Evolutionary conservation across 441 rosid species (phyloP).

Genomic region (Gossypium schwendimanii): DNA sequence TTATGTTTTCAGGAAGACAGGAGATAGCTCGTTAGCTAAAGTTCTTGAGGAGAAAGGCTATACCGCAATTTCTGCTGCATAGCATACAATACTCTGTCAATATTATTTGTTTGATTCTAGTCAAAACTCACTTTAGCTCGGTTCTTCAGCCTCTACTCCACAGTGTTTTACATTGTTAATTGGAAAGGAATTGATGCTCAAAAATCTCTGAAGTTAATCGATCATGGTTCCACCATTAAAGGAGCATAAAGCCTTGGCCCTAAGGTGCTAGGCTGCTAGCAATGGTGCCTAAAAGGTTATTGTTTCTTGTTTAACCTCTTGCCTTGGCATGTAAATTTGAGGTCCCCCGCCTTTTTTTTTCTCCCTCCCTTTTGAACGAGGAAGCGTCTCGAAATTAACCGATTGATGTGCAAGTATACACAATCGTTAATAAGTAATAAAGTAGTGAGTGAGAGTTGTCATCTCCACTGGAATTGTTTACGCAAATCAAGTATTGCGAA

Average conservation of each 20-base stretch:
- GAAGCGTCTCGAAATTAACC: too few relatives aligned
- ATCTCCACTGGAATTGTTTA: too few relatives aligned
- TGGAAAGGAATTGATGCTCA: background rate
- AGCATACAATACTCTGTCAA: background rate
- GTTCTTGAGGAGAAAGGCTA: conserved; percentile 79
- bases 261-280: background rate
- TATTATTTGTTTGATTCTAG: background rate
- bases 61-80: conserved; percentile 51
- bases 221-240: conserved; percentile 15
- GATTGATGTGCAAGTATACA: too few relatives aligned
- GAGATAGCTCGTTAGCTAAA: conserved; percentile 67
- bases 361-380: too few relatives aligned
- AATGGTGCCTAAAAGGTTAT: background rate
- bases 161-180: background rate
- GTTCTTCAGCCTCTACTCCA: background rate
- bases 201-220: background rate
- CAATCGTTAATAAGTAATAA: too few relatives aligned
- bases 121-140: background rate
- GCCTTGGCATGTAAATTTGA: background rate
- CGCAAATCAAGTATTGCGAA: too few relatives aligned
- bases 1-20: conserved; percentile 58
- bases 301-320: background rate
- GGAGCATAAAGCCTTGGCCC: background rate
- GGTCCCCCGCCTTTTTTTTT: too few relatives aligned
- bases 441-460: too few relatives aligned